Evolutionary conservation across 805 yeast species (phyloP).

Genomic region (Teunomyces cretensis): DNA sequence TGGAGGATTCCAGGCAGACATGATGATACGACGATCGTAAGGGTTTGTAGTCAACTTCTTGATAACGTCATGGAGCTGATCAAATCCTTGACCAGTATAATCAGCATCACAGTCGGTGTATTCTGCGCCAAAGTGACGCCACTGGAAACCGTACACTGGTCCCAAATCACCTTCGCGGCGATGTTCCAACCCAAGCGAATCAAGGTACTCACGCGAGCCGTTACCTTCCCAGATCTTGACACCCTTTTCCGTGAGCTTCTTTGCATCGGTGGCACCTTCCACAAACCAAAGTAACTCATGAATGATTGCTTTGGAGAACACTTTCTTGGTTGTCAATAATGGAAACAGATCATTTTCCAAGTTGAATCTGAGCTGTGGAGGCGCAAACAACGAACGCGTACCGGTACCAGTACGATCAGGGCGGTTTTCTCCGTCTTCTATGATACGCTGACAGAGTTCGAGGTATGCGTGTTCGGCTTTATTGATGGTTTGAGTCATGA

Average conservation of each 20-base stretch:
- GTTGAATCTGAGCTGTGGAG: conserved; percentile 89
- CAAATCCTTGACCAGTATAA: conserved; percentile 84
- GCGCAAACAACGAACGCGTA: conserved; percentile 85
- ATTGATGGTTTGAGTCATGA: conserved; percentile 25
- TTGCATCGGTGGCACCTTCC: conserved; percentile 86
- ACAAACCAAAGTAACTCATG: conserved; percentile 93
- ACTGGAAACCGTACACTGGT: conserved; percentile 98
- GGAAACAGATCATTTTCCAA: conserved; percentile 77
- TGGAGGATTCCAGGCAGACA: conserved; percentile 99
- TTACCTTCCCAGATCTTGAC: conserved; percentile 99
- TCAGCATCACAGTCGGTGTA: conserved; percentile 85
- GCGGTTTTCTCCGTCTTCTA: conserved; percentile 82
- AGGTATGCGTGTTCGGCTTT: conserved; percentile 82
- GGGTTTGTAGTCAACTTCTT: conserved; percentile 83
- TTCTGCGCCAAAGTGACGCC: conserved; percentile 98
- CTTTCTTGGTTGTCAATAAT: conserved; percentile 87
- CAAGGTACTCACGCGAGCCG: conserved; percentile 89
- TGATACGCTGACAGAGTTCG: conserved; percentile 73
- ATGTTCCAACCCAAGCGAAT: conserved; percentile 72
- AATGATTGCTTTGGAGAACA: conserved; percentile 84
- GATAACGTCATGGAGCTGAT: conserved; percentile 81
- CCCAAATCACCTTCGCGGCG: conserved; percentile 94
- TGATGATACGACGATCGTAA: conserved; percentile 87
- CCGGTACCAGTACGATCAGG: conserved; percentile 99
- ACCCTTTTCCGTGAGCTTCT: conserved; percentile 71